Evolutionary conservation across 1,139 yeast genomes (phyloP).

Genomic region (Saccharomyces hybrid): DNA sequence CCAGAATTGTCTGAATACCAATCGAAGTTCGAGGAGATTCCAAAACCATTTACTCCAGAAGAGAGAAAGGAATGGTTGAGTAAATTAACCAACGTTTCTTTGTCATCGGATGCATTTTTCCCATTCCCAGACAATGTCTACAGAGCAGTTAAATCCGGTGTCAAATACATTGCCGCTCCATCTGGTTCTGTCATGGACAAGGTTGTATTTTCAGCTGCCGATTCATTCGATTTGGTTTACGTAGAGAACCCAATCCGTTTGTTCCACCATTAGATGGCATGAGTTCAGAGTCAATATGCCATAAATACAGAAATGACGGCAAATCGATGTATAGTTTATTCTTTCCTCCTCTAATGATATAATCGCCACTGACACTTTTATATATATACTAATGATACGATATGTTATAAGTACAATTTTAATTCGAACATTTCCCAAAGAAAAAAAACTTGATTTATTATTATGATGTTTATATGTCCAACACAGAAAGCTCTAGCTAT

Average conservation of each 20-base stretch:
- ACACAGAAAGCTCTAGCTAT: not conserved
- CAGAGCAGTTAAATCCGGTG: conserved; percentile 95
- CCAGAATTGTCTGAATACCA: conserved; percentile 93
- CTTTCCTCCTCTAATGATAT: not conserved
- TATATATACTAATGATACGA: not conserved
- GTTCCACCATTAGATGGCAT: conserved; percentile 71
- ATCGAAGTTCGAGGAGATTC: conserved; percentile 74
- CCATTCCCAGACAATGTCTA: conserved; percentile 99
- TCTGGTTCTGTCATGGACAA: conserved; percentile 97
- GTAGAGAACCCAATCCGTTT: conserved; percentile 94
- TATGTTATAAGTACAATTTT: not conserved
- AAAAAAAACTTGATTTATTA: not conserved
- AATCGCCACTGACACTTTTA: not conserved
- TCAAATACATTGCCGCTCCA: conserved; percentile 91
- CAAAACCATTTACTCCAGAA: conserved; percentile 69
- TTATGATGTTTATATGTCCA: not conserved
- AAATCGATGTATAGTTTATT: not conserved
- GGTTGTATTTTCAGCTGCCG: conserved; percentile 93
- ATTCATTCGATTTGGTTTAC: conserved; percentile 76
- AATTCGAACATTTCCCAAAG: not conserved
- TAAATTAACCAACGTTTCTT: conserved; percentile 75
- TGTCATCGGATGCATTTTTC: conserved; percentile 97
- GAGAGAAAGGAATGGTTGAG: conserved; percentile 86
- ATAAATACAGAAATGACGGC: not conserved
- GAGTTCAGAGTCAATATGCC: not conserved